A percentile compares a stretch with the other conserved stretches of the same genome.
Evolutionary conservation across 192 early-diverging fungal species (phyloP).

Genomic region (Linderina pennispora): DNA sequence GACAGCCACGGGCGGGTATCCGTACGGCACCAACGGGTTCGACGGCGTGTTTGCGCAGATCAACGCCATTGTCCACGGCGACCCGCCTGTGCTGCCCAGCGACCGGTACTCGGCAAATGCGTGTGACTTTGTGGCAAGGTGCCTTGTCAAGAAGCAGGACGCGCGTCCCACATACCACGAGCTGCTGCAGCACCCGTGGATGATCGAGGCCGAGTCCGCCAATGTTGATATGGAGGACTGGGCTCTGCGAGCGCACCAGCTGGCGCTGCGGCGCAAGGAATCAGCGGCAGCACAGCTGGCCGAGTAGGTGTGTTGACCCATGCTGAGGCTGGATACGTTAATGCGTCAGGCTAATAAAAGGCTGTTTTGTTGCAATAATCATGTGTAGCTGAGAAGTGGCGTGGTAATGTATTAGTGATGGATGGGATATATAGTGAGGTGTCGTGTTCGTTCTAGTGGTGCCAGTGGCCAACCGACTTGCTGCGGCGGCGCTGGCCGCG

Average conservation of each 20-base stretch:
- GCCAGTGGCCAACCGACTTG: slow-evolving; percentile 27
- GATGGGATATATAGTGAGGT: too few relatives aligned
- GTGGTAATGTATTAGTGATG: too few relatives aligned
- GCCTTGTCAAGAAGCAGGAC: slow-evolving; percentile 65
- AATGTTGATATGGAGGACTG: slow-evolving; percentile 82
- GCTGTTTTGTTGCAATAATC: too few relatives aligned
- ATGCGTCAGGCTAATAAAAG: too few relatives aligned
- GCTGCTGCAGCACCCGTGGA: slow-evolving; percentile 73
- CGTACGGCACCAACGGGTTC: slow-evolving; percentile 62
- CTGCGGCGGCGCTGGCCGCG: slow-evolving; percentile 20
- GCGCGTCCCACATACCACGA: slow-evolving; percentile 71
- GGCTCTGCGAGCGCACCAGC: slow-evolving; percentile 57
- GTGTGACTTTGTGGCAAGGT: slow-evolving; percentile 72
- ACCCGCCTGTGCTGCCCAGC: slow-evolving; percentile 64
- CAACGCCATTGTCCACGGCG: slow-evolving; percentile 76
- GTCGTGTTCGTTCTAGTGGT: too few relatives aligned
- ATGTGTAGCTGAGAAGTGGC: too few relatives aligned
- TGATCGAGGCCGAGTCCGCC: slow-evolving; percentile 53
- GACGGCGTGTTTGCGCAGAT: slow-evolving; percentile 83
- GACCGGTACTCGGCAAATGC: slow-evolving; percentile 62
- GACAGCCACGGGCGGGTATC: slow-evolving; percentile 71
- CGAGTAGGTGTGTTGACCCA: too few relatives aligned
- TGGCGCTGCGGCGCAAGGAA: slow-evolving; percentile 23
- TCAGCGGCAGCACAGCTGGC: too few relatives aligned
- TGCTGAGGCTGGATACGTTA: too few relatives aligned